Evolutionary conservation across 345 rosid genomes (phyloP).

Genomic region (Lenwebbia sp.): DNA sequence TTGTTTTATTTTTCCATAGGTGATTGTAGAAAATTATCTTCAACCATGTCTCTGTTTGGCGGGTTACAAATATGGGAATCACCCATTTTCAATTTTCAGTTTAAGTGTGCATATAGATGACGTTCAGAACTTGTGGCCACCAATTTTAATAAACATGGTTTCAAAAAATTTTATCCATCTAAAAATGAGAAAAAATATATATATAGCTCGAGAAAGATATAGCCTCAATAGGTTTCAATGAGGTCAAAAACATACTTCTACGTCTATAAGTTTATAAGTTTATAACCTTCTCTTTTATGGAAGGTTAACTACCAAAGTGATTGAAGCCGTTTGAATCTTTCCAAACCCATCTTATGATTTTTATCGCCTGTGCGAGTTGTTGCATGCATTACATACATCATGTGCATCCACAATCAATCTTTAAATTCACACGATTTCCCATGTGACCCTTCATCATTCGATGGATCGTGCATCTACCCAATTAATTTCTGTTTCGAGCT

Average conservation of each 20-base stretch:
- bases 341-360: not conserved
- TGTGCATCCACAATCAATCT: not conserved
- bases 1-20: too few species aligned
- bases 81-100: rapidly evolving
- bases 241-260: not conserved
- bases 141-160: not conserved
- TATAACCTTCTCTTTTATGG: not conserved
- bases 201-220: not conserved
- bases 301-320: not conserved
- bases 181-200: rapidly evolving
- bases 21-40: not conserved
- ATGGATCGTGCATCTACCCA: not conserved
- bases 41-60: rapidly evolving
- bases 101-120: not conserved
- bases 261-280: too few species aligned
- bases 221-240: not conserved
- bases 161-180: not conserved
- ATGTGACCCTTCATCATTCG: not conserved
- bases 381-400: not conserved
- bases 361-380: not conserved
- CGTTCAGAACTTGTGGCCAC: not conserved
- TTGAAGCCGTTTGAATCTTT: not conserved
- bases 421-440: not conserved
- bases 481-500: not conserved
- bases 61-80: not conserved